Percentiles rank a stretch among this genome's conserved stretches.
phyloP scores from a whole-genome alignment of 176 grass and related monocot genomes.

The Elymus sibiricus region DNA sequence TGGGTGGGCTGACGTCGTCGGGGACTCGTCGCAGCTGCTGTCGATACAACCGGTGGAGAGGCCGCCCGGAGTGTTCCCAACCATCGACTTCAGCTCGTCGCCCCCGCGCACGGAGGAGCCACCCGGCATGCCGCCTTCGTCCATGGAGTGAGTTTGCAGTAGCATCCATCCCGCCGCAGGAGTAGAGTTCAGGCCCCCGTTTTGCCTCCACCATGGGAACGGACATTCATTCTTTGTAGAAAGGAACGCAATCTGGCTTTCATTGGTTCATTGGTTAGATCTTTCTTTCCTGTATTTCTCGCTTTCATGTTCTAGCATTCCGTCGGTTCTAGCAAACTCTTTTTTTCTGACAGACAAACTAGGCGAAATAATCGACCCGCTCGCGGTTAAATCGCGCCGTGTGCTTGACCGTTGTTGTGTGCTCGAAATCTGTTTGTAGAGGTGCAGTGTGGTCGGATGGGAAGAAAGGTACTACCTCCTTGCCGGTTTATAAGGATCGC shows the following conservation, averaged over 20 bases:
- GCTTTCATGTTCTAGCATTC: constrained; percentile 1
- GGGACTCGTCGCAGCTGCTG: constrained; percentile 79
- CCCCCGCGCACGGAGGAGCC: constrained; percentile 40
- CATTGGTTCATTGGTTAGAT: constrained; percentile 51
- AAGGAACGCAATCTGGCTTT: constrained; percentile 31
- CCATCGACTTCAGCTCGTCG: constrained; percentile 54
- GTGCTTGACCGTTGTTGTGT: neutral
- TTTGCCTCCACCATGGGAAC: constrained; percentile 39
- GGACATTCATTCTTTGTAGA: constrained; percentile 55
- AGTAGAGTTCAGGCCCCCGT: constrained; percentile 25
- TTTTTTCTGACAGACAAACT: neutral
- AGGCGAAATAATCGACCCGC: constrained; percentile 23
- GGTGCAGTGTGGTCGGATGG: neutral
- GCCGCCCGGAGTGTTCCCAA: constrained; percentile 65
- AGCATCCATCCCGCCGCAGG: neutral
- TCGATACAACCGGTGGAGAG: constrained; percentile 69
- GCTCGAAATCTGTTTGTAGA: neutral
- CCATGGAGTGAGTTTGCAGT: constrained; percentile 30
- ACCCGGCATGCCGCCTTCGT: constrained; percentile 33
- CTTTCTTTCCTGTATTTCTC: constrained; percentile 26
- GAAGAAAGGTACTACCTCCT: too few relatives aligned
- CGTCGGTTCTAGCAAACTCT: neutral
- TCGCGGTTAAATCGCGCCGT: neutral
- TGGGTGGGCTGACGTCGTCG: constrained; percentile 93
- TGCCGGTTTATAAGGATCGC: too few relatives aligned